Evolutionary conservation across 352 stramenopile genomes (phyloP).

Genomic region (Phytophthora sansomeana): DNA sequence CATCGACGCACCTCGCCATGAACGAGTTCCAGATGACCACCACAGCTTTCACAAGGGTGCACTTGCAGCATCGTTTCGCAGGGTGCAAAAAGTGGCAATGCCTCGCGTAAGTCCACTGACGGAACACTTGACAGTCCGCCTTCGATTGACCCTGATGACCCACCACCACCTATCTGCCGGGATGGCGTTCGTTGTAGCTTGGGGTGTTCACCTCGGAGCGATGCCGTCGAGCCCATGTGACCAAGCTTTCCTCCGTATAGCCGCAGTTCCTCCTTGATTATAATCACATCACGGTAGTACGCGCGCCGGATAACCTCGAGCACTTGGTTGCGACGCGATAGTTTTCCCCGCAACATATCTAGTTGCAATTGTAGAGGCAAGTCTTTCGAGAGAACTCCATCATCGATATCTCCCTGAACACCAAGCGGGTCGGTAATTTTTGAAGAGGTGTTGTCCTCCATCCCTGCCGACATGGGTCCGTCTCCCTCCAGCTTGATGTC

Average conservation of each 20-base stretch:
- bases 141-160: constrained; percentile 15
- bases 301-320: constrained; percentile 77
- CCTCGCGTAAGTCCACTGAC: constrained; percentile 76
- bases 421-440: constrained; percentile 22
- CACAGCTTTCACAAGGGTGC: constrained; percentile 77
- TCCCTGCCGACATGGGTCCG: constrained; percentile 3
- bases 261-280: constrained; percentile 85
- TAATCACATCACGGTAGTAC: constrained; percentile 85
- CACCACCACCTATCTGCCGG: constrained; percentile 12
- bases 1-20: constrained; percentile 65
- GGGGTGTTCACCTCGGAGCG: constrained; percentile 16
- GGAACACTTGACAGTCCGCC: constrained; percentile 63
- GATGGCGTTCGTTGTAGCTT: constrained; percentile 21
- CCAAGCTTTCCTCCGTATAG: constrained; percentile 36
- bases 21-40: constrained; percentile 78
- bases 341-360: constrained; percentile 73
- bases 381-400: constrained; percentile 47
- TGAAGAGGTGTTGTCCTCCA: constrained; percentile 11
- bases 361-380: constrained; percentile 52
- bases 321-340: constrained; percentile 75
- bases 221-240: constrained; percentile 10
- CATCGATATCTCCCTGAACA: constrained; percentile 31
- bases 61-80: constrained; percentile 78
- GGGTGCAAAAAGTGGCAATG: constrained; percentile 74
- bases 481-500: constrained; percentile 7